These are phyloP conservation scores for Leccinum subfulvum DNA, from an alignment of 1,284 basidiomycete genomes.

Conservation along the genomic window DNA sequence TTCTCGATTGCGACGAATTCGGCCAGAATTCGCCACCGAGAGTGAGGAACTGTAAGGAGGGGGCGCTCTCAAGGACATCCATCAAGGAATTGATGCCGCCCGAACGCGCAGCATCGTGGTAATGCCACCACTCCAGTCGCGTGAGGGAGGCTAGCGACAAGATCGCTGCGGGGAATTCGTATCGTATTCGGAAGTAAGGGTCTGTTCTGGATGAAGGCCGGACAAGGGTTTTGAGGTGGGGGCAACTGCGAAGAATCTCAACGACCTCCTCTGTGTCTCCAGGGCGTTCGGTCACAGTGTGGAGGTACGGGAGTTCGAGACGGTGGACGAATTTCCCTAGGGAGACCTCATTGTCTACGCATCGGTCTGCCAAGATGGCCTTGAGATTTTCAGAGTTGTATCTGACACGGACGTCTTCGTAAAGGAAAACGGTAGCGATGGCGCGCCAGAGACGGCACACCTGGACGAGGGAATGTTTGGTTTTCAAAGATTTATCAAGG, in stretches of 20 bases:
- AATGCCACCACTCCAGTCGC: slow-evolving; percentile 68
- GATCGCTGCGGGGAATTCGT: slow-evolving; percentile 50
- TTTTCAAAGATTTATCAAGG: slow-evolving; percentile 20
- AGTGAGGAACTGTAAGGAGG: slow-evolving; percentile 56
- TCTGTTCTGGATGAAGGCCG: slow-evolving; percentile 40
- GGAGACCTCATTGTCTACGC: slow-evolving; percentile 22
- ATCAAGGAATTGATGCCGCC: slow-evolving; percentile 65
- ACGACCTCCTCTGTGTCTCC: slow-evolving; percentile 30
- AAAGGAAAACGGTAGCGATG: slow-evolving; percentile 46
- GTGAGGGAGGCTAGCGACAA: slow-evolving; percentile 51
- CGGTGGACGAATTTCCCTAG: slow-evolving; percentile 47
- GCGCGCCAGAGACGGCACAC: slow-evolving; percentile 58
- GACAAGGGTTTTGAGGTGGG: slow-evolving; percentile 54
- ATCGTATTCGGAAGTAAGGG: slow-evolving; percentile 39
- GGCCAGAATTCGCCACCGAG: slow-evolving; percentile 49
- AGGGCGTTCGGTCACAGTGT: slow-evolving; percentile 43
- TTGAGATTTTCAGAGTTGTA: slow-evolving; percentile 33
- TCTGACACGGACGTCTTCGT: slow-evolving; percentile 51
- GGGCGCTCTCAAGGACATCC: slow-evolving; percentile 50
- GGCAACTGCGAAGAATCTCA: slow-evolving; percentile 49
- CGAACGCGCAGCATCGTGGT: slow-evolving; percentile 55
- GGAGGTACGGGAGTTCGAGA: slow-evolving; percentile 55
- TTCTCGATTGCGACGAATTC: slow-evolving; percentile 19
- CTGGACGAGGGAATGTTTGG: slow-evolving; percentile 44
- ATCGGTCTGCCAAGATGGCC: slow-evolving; percentile 27